Evolutionary conservation across 2,329 filamentous ascomycete species (phyloP).

Genomic region (Cercospora beticola): DNA sequence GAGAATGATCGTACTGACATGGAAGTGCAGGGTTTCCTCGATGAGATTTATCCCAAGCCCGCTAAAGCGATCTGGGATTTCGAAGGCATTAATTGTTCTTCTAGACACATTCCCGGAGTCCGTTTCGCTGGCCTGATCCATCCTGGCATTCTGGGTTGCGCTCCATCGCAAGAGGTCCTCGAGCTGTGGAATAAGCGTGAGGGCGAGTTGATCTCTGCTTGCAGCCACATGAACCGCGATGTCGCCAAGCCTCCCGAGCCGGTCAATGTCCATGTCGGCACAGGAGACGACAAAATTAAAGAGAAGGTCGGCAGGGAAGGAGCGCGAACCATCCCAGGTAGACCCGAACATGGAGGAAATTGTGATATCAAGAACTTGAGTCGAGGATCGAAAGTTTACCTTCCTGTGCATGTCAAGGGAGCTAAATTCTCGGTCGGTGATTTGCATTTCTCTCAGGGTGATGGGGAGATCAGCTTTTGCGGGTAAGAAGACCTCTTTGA

Average conservation of each 20-base stretch:
- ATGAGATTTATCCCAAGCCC: slow-evolving; percentile 81
- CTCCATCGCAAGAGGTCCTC: slow-evolving; percentile 75
- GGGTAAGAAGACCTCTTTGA: slow-evolving; percentile 16
- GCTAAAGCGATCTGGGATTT: slow-evolving; percentile 77
- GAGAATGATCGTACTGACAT: background rate
- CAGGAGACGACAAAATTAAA: slow-evolving; percentile 56
- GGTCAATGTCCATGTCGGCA: slow-evolving; percentile 70
- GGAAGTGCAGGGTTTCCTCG: slow-evolving; percentile 61
- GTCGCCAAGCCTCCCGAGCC: slow-evolving; percentile 77
- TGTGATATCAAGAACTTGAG: slow-evolving; percentile 89
- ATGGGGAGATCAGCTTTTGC: slow-evolving; percentile 80
- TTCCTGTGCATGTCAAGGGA: slow-evolving; percentile 81
- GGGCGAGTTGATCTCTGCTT: slow-evolving; percentile 70
- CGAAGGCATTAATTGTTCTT: slow-evolving; percentile 77
- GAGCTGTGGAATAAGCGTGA: slow-evolving; percentile 83
- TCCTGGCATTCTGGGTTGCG: slow-evolving; percentile 86
- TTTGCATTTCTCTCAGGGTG: slow-evolving; percentile 69
- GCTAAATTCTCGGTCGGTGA: slow-evolving; percentile 91
- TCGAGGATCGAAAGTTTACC: slow-evolving; percentile 76
- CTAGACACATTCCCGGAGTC: slow-evolving; percentile 81
- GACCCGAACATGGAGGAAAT: slow-evolving; percentile 85
- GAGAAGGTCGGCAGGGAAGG: slow-evolving; percentile 73
- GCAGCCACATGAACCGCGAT: slow-evolving; percentile 63
- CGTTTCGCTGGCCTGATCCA: slow-evolving; percentile 85
- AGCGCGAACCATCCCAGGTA: slow-evolving; percentile 78